phyloP scores from a whole-genome alignment of 495 filamentous ascomycete genomes.

The Aspergillus taichungensis region DNA sequence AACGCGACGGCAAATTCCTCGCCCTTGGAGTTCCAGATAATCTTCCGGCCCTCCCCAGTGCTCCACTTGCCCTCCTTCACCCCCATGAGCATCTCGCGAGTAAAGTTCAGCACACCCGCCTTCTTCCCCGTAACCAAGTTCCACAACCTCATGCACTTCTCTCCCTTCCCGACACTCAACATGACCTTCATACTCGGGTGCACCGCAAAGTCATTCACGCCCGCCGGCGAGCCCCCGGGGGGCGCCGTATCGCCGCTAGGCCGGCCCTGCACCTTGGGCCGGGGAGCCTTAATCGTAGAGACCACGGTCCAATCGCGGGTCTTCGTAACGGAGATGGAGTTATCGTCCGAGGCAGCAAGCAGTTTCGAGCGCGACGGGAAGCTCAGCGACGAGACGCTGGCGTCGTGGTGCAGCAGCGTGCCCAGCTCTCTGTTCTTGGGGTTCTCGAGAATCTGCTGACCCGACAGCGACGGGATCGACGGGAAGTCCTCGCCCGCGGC shows the following conservation, averaged over 20 bases:
- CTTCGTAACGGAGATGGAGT: conserved; percentile 74
- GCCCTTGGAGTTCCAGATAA: conserved; percentile 66
- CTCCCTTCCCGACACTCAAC: conserved; percentile 80
- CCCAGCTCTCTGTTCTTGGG: conserved; percentile 81
- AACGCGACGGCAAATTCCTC: conserved; percentile 86
- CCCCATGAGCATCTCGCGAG: conserved; percentile 52
- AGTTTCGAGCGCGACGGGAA: conserved; percentile 88
- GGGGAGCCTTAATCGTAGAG: conserved; percentile 82
- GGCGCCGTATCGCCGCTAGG: conserved; percentile 87
- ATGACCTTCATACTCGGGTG: conserved; percentile 96
- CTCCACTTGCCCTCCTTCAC: conserved; percentile 68
- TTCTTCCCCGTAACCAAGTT: conserved; percentile 96
- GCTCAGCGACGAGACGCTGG: conserved; percentile 63
- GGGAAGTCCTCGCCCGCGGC: conserved; percentile 35
- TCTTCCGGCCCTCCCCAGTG: conserved; percentile 73
- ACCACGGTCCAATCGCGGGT: conserved; percentile 84
- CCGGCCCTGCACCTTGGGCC: conserved; percentile 70
- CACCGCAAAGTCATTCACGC: conserved; percentile 89
- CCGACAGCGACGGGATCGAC: conserved; percentile 50
- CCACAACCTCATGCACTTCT: conserved; percentile 89
- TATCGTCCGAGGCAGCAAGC: conserved; percentile 75
- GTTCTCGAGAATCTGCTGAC: conserved; percentile 68
- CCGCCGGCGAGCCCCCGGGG: conserved; percentile 73
- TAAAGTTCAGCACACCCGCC: conserved; percentile 82
- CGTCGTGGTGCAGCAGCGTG: conserved; percentile 74